phyloP scores from a whole-genome alignment of 2,329 filamentous ascomycete species.

The Hysterium pulicare region DNA sequence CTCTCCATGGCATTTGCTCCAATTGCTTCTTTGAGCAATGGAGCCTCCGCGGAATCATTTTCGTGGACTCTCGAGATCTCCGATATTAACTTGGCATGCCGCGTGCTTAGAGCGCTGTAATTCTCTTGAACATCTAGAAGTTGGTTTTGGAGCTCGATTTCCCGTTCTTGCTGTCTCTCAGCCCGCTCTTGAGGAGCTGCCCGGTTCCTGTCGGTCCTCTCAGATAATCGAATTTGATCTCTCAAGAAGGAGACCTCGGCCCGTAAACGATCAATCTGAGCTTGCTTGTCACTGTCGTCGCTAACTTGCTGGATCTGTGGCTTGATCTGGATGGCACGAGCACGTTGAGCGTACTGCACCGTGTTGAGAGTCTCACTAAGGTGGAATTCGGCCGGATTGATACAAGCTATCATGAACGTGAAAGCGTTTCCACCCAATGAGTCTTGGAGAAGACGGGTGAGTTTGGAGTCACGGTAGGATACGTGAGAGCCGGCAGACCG shows the following conservation, averaged over 20 bases:
- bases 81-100: slow-evolving; percentile 92
- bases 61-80: slow-evolving; percentile 87
- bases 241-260: slow-evolving; percentile 91
- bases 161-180: slow-evolving; percentile 78
- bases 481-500: slow-evolving; percentile 84
- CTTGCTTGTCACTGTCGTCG: slow-evolving; percentile 91
- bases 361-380: slow-evolving; percentile 97
- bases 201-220: slow-evolving; percentile 60
- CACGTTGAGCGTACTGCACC: slow-evolving; percentile 90
- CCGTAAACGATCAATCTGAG: slow-evolving; percentile 86
- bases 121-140: slow-evolving; percentile 91
- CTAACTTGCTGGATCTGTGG: slow-evolving; percentile 87
- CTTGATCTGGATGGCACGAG: slow-evolving; percentile 94
- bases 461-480: slow-evolving; percentile 95
- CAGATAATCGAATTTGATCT: slow-evolving; percentile 86
- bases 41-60: slow-evolving; percentile 54
- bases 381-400: slow-evolving; percentile 95
- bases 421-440: slow-evolving; percentile 95
- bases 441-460: slow-evolving; percentile 92
- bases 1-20: slow-evolving; percentile 81
- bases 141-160: slow-evolving; percentile 89
- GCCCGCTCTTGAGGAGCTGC: slow-evolving; percentile 62
- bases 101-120: slow-evolving; percentile 84
- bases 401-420: slow-evolving; percentile 99
- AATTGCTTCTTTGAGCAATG: slow-evolving; percentile 58